phyloP scores from a whole-genome alignment of 345 rosid genomes.

The Orychophragmus violaceus region DNA sequence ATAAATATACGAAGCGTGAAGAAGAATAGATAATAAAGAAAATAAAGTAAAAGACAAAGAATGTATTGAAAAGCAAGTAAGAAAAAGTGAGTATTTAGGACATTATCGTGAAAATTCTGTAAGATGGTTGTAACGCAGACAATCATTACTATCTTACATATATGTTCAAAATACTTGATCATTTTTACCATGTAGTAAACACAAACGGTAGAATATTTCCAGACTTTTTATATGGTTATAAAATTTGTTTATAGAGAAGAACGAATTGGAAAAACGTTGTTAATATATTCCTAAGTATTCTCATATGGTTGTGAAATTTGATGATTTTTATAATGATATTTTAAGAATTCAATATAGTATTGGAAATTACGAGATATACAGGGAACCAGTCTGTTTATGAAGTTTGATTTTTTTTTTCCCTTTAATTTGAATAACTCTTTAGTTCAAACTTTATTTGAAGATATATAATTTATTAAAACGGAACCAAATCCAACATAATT shows the following conservation, averaged over 20 bases:
- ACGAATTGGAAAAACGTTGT: no score
- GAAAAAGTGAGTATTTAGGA: not conserved
- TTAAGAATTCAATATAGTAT: not conserved
- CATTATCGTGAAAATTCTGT: not conserved
- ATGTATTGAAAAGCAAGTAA: not conserved
- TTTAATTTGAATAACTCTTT: not conserved
- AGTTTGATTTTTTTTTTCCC: no score
- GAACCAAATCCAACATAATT: not conserved
- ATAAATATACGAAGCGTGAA: slow-evolving; percentile 9
- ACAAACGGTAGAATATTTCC: not conserved
- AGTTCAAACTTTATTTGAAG: not conserved
- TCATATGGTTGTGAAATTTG: no score
- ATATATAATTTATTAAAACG: not conserved
- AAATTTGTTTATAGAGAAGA: not conserved
- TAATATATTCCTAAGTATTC: no score
- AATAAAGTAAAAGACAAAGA: slow-evolving; percentile 14
- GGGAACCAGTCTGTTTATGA: not conserved
- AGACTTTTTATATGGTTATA: no score
- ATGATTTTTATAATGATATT: not conserved
- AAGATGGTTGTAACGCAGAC: not conserved
- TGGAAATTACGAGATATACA: not conserved
- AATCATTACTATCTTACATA: not conserved
- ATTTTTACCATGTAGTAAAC: not conserved
- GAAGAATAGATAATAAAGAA: slow-evolving; percentile 15
- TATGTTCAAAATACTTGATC: not conserved